Base-by-base conservation (phyloP, 2,329 filamentous ascomycete genomes). In the Didymella pinodella region DNA sequence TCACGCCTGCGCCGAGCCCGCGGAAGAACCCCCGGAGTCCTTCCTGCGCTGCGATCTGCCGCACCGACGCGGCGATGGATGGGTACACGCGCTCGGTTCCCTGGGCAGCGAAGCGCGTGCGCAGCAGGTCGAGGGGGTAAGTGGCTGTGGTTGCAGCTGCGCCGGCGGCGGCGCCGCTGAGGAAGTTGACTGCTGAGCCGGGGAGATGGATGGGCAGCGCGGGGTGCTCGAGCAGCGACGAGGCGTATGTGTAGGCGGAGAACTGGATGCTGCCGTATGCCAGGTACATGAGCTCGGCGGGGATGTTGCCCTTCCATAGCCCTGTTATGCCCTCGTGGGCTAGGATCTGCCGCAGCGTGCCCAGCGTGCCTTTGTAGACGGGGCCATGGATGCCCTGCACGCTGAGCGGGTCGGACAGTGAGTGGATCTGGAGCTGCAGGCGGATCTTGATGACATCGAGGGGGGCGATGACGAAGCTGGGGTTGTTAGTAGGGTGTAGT, bases 401-500 rank as follows among this genome's bases (percentile, higher is more conserved):
- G 45, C 87, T 75, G 10, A 88, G 78, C 2, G 92, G 90, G 72
- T 94, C 90, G 68, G 89, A 90, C 60, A 91, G 86, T 48, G 92
- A 93, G 80, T 96, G 90, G 44, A 91, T 87, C 78, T 98, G 95
- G 18, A 99, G 88, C 77, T 99, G 95, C 45, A 98, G 88, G 46
- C 95, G 91, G 79, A 99, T 99, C 83, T 99, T 98, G 80, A 98
- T 88, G 63, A 99, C 95, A 78, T 99, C 95, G 66, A 99, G 90
- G 52, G 95, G 95, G 18, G 95, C 92, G 75, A 98, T 90, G 73
- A 95, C 87, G 82, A 99, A 98, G 75, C 91, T 93, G 68, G 48
- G 20, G 41, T 48, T 20, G 32, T 48, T 29, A 62, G 48, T 44
- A 44, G n/a, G n/a, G 2, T 16, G 31, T 38, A 5, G 11, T 22